Percentiles rank a stretch among this genome's conserved stretches.
Conservation (phyloP, 768 basidiomycete species). For the Podaxis sp. region DNA sequence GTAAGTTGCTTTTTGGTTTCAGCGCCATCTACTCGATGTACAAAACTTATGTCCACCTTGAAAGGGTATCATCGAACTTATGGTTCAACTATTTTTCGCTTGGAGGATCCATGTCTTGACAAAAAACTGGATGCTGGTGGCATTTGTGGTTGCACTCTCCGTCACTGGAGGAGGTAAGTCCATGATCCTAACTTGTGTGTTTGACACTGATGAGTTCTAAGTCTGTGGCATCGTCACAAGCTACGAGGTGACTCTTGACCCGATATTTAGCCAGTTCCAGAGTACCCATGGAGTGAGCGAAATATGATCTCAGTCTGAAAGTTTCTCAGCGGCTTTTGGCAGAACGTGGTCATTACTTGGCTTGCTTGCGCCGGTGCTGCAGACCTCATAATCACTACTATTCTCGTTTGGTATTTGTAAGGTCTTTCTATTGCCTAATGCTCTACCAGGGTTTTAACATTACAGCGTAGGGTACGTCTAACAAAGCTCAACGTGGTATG, state of each 20-base stretch:
- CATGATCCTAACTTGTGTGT: not conserved
- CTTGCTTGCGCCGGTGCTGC: constrained; percentile 37
- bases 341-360: constrained; percentile 35
- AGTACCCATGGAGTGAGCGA: too few relatives aligned
- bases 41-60: not conserved
- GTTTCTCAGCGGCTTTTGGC: too few relatives aligned
- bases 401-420: constrained; percentile 44
- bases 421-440: not conserved
- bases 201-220: not conserved
- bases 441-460: not conserved
- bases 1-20: constrained; percentile 22
- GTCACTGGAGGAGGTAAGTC: constrained; percentile 23
- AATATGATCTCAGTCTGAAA: too few relatives aligned
- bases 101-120: constrained; percentile 32
- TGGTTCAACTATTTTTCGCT: constrained; percentile 48
- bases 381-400: constrained; percentile 41
- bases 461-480: constrained; percentile 6
- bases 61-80: constrained; percentile 42
- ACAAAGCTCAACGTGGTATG: not conserved
- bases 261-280: too few relatives aligned
- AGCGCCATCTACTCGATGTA: not conserved
- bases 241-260: too few relatives aligned
- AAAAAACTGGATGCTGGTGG: constrained; percentile 18
- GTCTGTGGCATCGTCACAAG: not conserved
- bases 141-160: constrained; percentile 17